Evolutionary conservation across 257 asterid genomes (phyloP).

Genomic region (Nicotiana noctiflora): DNA sequence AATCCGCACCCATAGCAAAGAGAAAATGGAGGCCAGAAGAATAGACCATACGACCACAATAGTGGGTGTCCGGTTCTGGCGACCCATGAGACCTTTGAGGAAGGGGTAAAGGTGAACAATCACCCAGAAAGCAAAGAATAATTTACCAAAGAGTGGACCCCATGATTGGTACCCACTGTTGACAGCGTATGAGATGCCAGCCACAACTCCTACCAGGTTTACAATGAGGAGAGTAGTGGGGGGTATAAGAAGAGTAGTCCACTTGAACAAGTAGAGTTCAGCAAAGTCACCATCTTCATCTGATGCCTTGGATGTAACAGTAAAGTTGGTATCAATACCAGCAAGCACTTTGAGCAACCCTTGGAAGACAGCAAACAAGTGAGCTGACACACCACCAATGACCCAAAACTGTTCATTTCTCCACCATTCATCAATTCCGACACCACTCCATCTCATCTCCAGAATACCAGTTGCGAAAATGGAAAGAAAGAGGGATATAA

Average conservation of each 20-base stretch:
- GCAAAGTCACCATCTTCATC: constrained; percentile 91
- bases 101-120: constrained; percentile 91
- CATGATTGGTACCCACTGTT: constrained; percentile 96
- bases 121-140: constrained; percentile 97
- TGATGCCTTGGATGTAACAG: constrained; percentile 90
- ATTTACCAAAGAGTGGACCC: constrained; percentile 93
- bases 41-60: constrained; percentile 91
- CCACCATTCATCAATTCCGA: constrained; percentile 98
- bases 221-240: constrained; percentile 88
- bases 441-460: constrained; percentile 99
- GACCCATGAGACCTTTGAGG: constrained; percentile 96
- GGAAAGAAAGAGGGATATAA: constrained; percentile 59
- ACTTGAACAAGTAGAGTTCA: constrained; percentile 92
- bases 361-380: constrained; percentile 87
- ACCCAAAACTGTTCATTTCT: constrained; percentile 99
- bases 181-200: constrained; percentile 87
- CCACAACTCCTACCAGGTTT: constrained; percentile 86
- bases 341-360: constrained; percentile 96
- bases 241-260: constrained; percentile 91
- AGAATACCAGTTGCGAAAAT: constrained; percentile 95
- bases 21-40: constrained; percentile 90
- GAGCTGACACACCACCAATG: constrained; percentile 94
- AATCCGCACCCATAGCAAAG: constrained; percentile 81
- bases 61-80: constrained; percentile 91
- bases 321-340: constrained; percentile 93